phyloP scores from a whole-genome alignment of 139 green algal species.

The Closterium sp. region DNA sequence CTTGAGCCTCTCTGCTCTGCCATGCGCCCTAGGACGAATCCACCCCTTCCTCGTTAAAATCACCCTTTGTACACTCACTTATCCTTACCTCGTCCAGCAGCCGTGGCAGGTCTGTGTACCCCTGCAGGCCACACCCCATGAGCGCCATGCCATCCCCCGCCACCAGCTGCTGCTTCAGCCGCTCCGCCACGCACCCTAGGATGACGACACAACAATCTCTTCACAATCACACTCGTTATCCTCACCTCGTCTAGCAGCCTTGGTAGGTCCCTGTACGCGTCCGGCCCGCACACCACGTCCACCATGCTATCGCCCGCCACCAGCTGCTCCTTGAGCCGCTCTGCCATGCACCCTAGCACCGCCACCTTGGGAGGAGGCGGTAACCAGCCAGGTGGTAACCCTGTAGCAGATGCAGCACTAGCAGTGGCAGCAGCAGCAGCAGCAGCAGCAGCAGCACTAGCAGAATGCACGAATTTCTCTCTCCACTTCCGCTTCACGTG shows the following conservation, averaged over 20 bases:
- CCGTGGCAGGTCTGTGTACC: too few species aligned
- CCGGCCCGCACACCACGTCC: slow-evolving; percentile 84
- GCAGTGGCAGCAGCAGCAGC: not conserved
- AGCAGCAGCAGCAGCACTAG: not conserved
- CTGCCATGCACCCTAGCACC: slow-evolving; percentile 92
- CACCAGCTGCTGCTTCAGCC: slow-evolving; percentile 69
- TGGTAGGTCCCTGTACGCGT: slow-evolving; percentile 86
- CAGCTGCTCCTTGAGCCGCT: slow-evolving; percentile 75
- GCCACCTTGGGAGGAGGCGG: slow-evolving; percentile 57
- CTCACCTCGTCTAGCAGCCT: slow-evolving; percentile 68
- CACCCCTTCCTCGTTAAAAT: too few species aligned
- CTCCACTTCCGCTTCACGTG: slow-evolving; percentile 24
- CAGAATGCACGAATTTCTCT: not conserved
- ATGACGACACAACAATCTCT: too few species aligned
- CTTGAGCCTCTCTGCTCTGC: slow-evolving; percentile 85
- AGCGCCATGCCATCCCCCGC: slow-evolving; percentile 61
- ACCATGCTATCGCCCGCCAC: slow-evolving; percentile 62
- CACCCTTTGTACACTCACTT: too few species aligned
- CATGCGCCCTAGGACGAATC: slow-evolving; percentile 93
- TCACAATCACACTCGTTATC: too few species aligned
- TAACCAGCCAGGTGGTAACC: not conserved
- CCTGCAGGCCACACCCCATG: too few species aligned
- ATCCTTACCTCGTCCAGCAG: too few species aligned
- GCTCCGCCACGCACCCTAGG: not conserved
- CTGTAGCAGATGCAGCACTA: not conserved